Evolutionary conservation across 1,284 basidiomycete species (phyloP).

Genomic region (Cystobasidium slooffiae): DNA sequence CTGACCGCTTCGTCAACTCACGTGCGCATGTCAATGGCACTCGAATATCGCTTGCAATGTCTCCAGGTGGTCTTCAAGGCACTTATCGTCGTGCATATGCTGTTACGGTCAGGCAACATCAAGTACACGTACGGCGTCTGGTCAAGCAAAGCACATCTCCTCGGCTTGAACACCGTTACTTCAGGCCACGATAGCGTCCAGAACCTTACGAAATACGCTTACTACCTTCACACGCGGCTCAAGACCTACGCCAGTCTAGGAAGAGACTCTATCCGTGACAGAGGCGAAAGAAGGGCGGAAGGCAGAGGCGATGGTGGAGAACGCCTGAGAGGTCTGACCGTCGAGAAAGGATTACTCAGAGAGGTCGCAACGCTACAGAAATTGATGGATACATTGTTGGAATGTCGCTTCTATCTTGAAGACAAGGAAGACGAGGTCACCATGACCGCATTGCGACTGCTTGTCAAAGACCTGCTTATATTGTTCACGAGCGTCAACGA

Average conservation of each 20-base stretch:
- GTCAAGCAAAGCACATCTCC: constrained; percentile 70
- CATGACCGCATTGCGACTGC: constrained; percentile 84
- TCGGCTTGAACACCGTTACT: constrained; percentile 77
- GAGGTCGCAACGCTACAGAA: constrained; percentile 90
- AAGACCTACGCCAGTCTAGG: constrained; percentile 87
- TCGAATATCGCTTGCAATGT: not conserved
- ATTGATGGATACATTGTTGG: constrained; percentile 82
- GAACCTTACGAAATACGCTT: constrained; percentile 83
- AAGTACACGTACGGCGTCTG: constrained; percentile 86
- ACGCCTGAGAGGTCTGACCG: constrained; percentile 86
- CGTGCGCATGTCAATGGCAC: constrained; percentile 6
- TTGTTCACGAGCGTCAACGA: constrained; percentile 97
- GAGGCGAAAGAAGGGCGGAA: constrained; percentile 65
- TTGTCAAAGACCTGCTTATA: constrained; percentile 95
- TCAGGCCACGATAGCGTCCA: constrained; percentile 81
- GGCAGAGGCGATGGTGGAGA: constrained; percentile 49
- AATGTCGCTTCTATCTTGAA: constrained; percentile 93
- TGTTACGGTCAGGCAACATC: constrained; percentile 91
- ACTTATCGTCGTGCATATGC: constrained; percentile 88
- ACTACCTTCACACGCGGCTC: constrained; percentile 87
- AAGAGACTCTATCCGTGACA: constrained; percentile 88
- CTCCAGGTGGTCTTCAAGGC: constrained; percentile 91
- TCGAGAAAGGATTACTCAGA: constrained; percentile 91
- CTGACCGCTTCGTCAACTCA: constrained; percentile 11
- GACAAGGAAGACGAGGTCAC: constrained; percentile 86